phyloP scores from a whole-genome alignment of 169 alveolate genomes.

The Eimeria brunetti region DNA sequence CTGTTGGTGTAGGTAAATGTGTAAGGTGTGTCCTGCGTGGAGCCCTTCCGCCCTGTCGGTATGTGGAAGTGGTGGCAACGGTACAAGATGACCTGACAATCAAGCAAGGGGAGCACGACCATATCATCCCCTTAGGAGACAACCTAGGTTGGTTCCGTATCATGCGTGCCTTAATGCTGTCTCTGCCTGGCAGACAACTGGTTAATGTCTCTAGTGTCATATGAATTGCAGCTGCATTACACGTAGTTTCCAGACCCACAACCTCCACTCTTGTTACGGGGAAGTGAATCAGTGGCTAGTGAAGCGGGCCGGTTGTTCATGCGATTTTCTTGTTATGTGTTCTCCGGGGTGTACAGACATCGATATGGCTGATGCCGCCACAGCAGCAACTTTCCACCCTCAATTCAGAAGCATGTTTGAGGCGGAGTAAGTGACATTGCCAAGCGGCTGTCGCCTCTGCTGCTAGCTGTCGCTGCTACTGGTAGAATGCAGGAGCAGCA shows the following conservation, averaged over 20 bases:
- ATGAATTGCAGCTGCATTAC: background rate
- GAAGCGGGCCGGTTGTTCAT: background rate
- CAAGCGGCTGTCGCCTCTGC: background rate
- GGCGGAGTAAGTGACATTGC: conserved; percentile 3
- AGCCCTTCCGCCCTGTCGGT: conserved; percentile 59
- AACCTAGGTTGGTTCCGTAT: conserved; percentile 7
- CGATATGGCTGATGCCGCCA: conserved; percentile 50
- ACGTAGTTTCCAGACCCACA: background rate
- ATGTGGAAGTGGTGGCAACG: conserved; percentile 64
- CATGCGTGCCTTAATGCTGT: background rate
- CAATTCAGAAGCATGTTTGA: conserved; percentile 55
- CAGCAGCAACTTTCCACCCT: conserved; percentile 71
- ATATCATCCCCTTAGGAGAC: conserved; percentile 54
- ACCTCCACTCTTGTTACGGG: background rate
- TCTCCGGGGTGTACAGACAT: conserved; percentile 27
- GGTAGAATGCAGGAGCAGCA: background rate
- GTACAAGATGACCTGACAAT: conserved; percentile 62
- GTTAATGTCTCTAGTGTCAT: background rate
- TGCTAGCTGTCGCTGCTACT: background rate
- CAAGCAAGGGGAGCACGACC: conserved; percentile 46
- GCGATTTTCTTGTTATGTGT: background rate
- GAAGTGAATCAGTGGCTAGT: background rate
- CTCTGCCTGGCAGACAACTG: background rate
- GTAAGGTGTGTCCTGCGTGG: conserved; percentile 34
- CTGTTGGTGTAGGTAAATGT: conserved; percentile 49